Evolutionary conservation across 192 early-diverging fungal genomes (phyloP), one percentile per base, ranked within the genome.

Genomic region (Coemansia erecta): DNA sequence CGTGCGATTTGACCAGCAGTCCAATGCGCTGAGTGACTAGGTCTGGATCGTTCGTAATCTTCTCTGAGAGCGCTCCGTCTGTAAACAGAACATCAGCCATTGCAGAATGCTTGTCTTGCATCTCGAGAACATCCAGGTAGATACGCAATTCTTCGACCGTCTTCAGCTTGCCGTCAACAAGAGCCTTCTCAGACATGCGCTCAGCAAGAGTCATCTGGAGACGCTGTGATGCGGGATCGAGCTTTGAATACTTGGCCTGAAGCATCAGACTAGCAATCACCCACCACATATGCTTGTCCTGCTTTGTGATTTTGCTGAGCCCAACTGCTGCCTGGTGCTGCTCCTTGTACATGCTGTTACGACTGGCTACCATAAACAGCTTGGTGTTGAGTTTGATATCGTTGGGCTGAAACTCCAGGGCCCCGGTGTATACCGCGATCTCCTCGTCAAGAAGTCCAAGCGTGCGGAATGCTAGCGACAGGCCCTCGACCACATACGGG

Each of bases 261-360:
- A 94, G 71, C 45, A 89, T 83, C 15, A 94, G 78, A 33, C 86
- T 85, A 72, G 90, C 85, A 41, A 93, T 85, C 0, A 87, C 84
- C 94, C 92, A 98, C 75, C 94, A 93, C 62, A 91, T 81, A 72
- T 94, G 93, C 50, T 85, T 87, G 62, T 84, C 74, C 31, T 83
- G 69, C 64, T 90, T 91, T 63, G 90, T 93, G 44, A 81, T 71
- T 63, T 93, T 92, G 61, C 90, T 85, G 41, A 98, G 68, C 49
- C 87, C 89, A 39, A 95, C 70, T 0, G 93, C 91, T 7, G 85
- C 86, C 83, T 88, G 58, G 41, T 63, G 60, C 39, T 70, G 60
- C 42, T 72, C 70, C 49, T 60, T 88, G 42, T 74, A 85, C 80
- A 92, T 82, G 3, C 76, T 47, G 24, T 60, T 85, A 43, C 89